A percentile compares a stretch with the other conserved stretches of the same genome.
Evolutionary conservation across 1,139 yeast species (phyloP).

Genomic region (Nakaseomyces sp.): DNA sequence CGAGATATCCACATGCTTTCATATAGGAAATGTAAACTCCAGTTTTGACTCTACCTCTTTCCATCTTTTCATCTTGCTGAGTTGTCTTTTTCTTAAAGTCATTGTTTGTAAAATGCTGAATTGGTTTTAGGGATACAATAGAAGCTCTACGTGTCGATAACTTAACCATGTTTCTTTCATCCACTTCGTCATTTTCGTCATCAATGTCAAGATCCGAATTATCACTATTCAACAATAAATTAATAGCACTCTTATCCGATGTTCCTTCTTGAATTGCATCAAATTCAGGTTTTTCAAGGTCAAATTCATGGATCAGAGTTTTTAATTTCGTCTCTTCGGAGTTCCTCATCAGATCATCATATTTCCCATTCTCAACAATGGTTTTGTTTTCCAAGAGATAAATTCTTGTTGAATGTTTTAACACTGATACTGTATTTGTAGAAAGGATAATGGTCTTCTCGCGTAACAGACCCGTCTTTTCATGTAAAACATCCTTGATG

Average conservation of each 20-base stretch:
- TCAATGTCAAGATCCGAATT: conserved; percentile 6
- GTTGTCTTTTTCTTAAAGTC: conserved; percentile 31
- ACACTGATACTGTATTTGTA: conserved; percentile 69
- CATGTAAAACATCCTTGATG: conserved; percentile 49
- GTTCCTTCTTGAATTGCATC: conserved; percentile 5
- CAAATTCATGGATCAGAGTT: conserved; percentile 50
- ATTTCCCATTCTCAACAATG: conserved; percentile 54
- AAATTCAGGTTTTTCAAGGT: conserved; percentile 24
- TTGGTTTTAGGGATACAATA: conserved; percentile 40
- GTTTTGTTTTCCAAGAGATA: conserved; percentile 53
- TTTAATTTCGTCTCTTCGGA: conserved; percentile 36
- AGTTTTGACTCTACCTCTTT: conserved; percentile 59
- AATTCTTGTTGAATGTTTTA: conserved; percentile 57
- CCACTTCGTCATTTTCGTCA: conserved; percentile 11
- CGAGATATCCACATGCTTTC: conserved; percentile 53
- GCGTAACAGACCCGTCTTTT: conserved; percentile 50
- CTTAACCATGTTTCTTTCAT: conserved; percentile 9
- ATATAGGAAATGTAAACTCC: conserved; percentile 55
- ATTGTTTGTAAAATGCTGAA: conserved; percentile 20
- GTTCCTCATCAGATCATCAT: conserved; percentile 40
- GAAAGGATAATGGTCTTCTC: conserved; percentile 71
- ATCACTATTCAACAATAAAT: conserved; percentile 2
- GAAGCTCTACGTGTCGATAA: conserved; percentile 51
- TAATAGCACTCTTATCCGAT: conserved; percentile 4
- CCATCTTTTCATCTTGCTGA: conserved; percentile 37